Conservation (phyloP, 1,284 basidiomycete genomes). For the Uromyces viciae-fabae region DNA sequence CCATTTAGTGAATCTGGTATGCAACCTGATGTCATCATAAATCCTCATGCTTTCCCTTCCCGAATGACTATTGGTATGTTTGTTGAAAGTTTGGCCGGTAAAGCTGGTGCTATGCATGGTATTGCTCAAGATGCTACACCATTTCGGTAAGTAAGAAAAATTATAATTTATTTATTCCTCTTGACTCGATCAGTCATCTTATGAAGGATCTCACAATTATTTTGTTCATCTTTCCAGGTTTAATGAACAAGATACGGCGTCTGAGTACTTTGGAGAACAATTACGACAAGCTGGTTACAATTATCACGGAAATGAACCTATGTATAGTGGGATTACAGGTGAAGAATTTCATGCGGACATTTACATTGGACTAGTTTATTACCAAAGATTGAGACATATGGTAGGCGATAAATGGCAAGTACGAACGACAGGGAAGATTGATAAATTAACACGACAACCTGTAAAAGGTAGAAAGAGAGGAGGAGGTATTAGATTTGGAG, state of each 20-base stretch:
- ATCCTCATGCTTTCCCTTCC: conserved; percentile 98
- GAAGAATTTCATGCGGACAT: conserved; percentile 98
- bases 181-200: too few species aligned
- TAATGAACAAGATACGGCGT: conserved; percentile 88
- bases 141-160: conserved; percentile 76
- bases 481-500: conserved; percentile 98
- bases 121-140: conserved; percentile 97
- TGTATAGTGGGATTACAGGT: conserved; percentile 99
- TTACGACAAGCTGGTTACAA: conserved; percentile 92
- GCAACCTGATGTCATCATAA: conserved; percentile 99
- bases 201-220: too few species aligned
- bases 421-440: conserved; percentile 93
- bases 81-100: conserved; percentile 97
- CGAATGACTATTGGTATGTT: conserved; percentile 99
- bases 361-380: conserved; percentile 96
- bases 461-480: conserved; percentile 98
- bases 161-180: too few species aligned
- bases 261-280: conserved; percentile 96
- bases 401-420: conserved; percentile 99
- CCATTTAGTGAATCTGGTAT: conserved; percentile 98
- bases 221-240: conserved; percentile 65
- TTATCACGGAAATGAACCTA: conserved; percentile 98
- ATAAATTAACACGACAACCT: conserved; percentile 90
- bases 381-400: conserved; percentile 98
- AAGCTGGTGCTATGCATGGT: conserved; percentile 96